Evolutionary conservation across 2,329 filamentous ascomycete species (phyloP).

Genomic region (Hypoxylon sp.): DNA sequence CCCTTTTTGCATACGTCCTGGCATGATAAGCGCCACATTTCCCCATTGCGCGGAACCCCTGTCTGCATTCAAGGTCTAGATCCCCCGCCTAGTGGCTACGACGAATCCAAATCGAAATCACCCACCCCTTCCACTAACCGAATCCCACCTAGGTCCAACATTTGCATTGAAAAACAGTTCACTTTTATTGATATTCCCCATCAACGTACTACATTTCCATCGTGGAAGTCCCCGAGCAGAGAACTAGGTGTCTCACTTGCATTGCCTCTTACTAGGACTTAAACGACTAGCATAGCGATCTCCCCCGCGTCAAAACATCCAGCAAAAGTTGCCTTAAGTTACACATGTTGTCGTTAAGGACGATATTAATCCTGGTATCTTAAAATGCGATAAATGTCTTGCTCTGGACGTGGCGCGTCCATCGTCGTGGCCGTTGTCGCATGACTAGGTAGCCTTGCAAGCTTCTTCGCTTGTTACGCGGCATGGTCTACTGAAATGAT

Average conservation of each 20-base stretch:
- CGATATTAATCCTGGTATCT: conserved; percentile 23
- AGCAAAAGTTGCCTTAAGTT: conserved; percentile 31
- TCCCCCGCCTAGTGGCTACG: conserved; percentile 30
- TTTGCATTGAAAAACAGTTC: conserved; percentile 36
- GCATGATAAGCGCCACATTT: conserved; percentile 26
- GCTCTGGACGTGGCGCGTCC: conserved; percentile 17
- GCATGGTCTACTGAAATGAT: neutral
- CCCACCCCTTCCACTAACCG: conserved; percentile 30
- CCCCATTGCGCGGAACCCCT: conserved; percentile 31
- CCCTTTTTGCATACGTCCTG: conserved; percentile 37
- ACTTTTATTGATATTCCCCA: conserved; percentile 26
- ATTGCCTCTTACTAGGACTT: conserved; percentile 24
- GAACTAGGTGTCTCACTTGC: conserved; percentile 16
- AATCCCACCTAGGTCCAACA: conserved; percentile 27
- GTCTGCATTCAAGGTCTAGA: conserved; percentile 32
- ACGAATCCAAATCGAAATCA: conserved; percentile 31
- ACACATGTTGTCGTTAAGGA: neutral
- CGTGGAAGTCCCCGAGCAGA: conserved; percentile 32
- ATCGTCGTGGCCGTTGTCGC: conserved; percentile 13
- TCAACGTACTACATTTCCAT: conserved; percentile 12
- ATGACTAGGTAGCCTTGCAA: conserved; percentile 28
- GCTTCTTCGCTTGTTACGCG: neutral
- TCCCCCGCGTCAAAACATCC: conserved; percentile 20
- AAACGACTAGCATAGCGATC: conserved; percentile 18
- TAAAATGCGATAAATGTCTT: conserved; percentile 1